A percentile compares a stretch with the other conserved stretches of the same genome.
Conservation (phyloP, 106 monocot genomes). For the Apostasia ramifera region DNA sequence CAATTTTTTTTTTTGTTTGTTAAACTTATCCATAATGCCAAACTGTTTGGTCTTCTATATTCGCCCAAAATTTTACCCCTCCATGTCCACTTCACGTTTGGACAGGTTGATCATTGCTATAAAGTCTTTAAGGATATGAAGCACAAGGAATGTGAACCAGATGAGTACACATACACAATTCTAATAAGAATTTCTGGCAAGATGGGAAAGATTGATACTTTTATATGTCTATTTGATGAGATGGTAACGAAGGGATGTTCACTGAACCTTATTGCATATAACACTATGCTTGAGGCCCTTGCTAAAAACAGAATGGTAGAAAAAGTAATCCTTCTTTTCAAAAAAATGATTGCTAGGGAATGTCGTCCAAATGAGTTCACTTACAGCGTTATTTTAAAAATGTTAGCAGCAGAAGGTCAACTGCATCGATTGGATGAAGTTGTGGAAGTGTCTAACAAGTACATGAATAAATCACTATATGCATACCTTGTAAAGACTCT, state of each 20-base stretch:
- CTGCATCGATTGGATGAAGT: slow-evolving; percentile 56
- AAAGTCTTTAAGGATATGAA: slow-evolving; percentile 89
- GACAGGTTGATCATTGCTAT: slow-evolving; percentile 58
- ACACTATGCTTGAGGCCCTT: slow-evolving; percentile 89
- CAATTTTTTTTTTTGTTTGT: too few relatives aligned
- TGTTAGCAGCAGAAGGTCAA: slow-evolving; percentile 48
- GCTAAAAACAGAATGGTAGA: slow-evolving; percentile 74
- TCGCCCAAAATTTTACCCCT: too few relatives aligned
- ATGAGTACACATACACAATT: slow-evolving; percentile 87
- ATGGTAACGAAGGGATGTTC: slow-evolving; percentile 68
- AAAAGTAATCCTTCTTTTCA: slow-evolving; percentile 62
- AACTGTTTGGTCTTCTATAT: too few relatives aligned
- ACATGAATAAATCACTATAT: slow-evolving; percentile 63
- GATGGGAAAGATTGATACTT: slow-evolving; percentile 46
- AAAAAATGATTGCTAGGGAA: slow-evolving; percentile 77
- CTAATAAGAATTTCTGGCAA: slow-evolving; percentile 89
- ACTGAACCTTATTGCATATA: slow-evolving; percentile 67
- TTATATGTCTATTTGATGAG: slow-evolving; percentile 56
- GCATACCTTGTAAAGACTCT: slow-evolving; percentile 70
- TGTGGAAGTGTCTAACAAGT: slow-evolving; percentile 62
- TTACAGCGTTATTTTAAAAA: slow-evolving; percentile 57
- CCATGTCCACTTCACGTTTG: slow-evolving; percentile 7
- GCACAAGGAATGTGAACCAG: slow-evolving; percentile 66
- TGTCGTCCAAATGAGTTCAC: slow-evolving; percentile 91
- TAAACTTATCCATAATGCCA: too few relatives aligned